Conservation (phyloP, 1,284 basidiomycete species). For the Sparassis latifolia region DNA sequence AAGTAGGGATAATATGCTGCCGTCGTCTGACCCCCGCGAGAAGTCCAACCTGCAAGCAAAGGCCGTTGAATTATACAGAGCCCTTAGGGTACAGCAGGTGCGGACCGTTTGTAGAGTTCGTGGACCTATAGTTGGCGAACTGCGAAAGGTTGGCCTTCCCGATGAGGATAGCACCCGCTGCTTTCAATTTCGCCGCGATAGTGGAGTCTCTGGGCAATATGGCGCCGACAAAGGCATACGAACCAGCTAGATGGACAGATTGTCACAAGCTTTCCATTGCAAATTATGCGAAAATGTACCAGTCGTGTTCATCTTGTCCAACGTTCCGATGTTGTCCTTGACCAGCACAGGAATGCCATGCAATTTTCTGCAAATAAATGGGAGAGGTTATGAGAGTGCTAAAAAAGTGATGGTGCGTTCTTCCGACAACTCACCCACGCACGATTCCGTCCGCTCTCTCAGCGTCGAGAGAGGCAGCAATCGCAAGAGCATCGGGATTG, state of each 20-base stretch:
- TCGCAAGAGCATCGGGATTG: slow-evolving; percentile 51
- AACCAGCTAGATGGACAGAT: slow-evolving; percentile 27
- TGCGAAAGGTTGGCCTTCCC: slow-evolving; percentile 65
- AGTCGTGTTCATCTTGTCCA: slow-evolving; percentile 24
- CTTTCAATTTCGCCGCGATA: slow-evolving; percentile 51
- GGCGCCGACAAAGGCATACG: slow-evolving; percentile 49
- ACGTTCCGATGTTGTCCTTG: slow-evolving; percentile 63
- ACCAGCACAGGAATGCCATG: slow-evolving; percentile 69
- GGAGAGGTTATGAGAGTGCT: no score
- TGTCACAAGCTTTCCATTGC: not conserved
- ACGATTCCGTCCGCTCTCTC: slow-evolving; percentile 38
- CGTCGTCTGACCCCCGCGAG: slow-evolving; percentile 52
- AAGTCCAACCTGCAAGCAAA: no score
- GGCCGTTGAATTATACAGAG: no score
- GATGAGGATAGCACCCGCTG: slow-evolving; percentile 63
- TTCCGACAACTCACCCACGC: slow-evolving; percentile 35
- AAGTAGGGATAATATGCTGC: slow-evolving; percentile 54
- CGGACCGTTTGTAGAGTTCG: slow-evolving; percentile 50
- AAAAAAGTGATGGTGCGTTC: no score
- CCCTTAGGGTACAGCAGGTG: no score
- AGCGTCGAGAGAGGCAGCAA: slow-evolving; percentile 46
- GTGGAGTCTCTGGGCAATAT: slow-evolving; percentile 58
- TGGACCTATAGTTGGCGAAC: slow-evolving; percentile 54
- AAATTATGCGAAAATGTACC: not conserved
- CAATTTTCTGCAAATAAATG: slow-evolving; percentile 17